These are phyloP conservation scores for Moesziomyces sp. DNA, from an alignment of 1,284 basidiomycete genomes.

Conservation along the genomic window DNA sequence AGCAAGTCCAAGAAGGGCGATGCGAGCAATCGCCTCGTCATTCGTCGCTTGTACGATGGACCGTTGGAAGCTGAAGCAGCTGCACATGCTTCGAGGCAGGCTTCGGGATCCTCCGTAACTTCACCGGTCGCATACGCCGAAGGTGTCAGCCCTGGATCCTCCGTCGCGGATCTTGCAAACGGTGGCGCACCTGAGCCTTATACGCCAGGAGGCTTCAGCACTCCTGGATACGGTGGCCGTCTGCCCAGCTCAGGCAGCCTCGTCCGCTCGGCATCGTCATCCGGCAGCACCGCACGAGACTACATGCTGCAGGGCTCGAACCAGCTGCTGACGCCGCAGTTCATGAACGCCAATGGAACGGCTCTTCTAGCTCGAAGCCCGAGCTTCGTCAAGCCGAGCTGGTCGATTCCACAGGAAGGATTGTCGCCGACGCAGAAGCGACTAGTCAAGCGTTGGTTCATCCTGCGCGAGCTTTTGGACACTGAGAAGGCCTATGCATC, in stretches of 20 bases:
- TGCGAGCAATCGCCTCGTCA: conserved; percentile 17
- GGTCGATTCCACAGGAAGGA: conserved; percentile 41
- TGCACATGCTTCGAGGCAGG: conserved; percentile 1
- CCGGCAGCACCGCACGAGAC: conserved; percentile 29
- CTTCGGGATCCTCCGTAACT: not conserved
- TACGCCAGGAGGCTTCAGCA: conserved; percentile 7
- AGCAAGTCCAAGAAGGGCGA: conserved; percentile 34
- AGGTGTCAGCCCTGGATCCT: conserved; percentile 29
- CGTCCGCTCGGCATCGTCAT: conserved; percentile 22
- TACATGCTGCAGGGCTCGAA: conserved; percentile 14
- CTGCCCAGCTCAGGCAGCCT: conserved; percentile 11
- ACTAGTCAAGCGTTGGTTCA: conserved; percentile 81
- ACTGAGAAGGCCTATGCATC: conserved; percentile 88
- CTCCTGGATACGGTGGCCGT: conserved; percentile 2
- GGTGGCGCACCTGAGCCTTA: not conserved
- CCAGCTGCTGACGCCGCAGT: conserved; percentile 18
- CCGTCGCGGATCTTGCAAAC: conserved; percentile 16
- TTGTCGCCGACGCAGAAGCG: conserved; percentile 51
- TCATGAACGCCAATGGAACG: conserved; percentile 7
- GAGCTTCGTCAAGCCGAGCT: conserved; percentile 20
- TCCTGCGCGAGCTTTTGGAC: conserved; percentile 75
- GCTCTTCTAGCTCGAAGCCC: conserved; percentile 18
- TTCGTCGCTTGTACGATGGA: conserved; percentile 40
- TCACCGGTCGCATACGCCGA: conserved; percentile 15
- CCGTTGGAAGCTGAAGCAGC: conserved; percentile 27